These are phyloP conservation scores for Escovopsis sp. DNA, from an alignment of 2,329 filamentous ascomycete genomes.

Conservation along the genomic window DNA sequence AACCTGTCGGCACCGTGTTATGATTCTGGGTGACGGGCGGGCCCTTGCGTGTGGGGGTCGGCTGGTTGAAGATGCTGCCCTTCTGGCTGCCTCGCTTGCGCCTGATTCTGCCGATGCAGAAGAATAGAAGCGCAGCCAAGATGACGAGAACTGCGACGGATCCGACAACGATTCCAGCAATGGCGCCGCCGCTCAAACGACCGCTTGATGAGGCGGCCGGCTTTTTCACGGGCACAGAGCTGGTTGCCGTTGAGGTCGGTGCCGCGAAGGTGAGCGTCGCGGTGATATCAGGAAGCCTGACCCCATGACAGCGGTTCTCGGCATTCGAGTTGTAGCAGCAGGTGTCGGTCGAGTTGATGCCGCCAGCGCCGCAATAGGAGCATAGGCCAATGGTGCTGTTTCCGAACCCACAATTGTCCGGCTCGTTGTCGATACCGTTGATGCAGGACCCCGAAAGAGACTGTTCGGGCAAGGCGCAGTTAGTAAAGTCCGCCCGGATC, in stretches of 20 bases:
- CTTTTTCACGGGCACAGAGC: neutral
- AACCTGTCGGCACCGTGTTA: constrained; percentile 33
- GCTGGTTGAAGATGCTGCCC: constrained; percentile 77
- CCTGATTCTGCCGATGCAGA: constrained; percentile 41
- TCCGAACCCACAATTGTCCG: constrained; percentile 72
- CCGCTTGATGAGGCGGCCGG: constrained; percentile 13
- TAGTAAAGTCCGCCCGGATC: constrained; percentile 83
- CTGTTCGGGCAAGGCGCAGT: constrained; percentile 70
- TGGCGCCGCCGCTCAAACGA: constrained; percentile 63
- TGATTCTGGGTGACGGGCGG: constrained; percentile 26
- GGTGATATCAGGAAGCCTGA: constrained; percentile 64
- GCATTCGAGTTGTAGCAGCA: constrained; percentile 78
- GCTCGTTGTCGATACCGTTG: constrained; percentile 63
- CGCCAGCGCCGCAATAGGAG: constrained; percentile 69
- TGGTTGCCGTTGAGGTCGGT: constrained; percentile 9
- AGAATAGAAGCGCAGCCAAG: constrained; percentile 53
- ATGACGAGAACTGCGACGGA: constrained; percentile 56
- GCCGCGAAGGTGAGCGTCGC: constrained; percentile 48
- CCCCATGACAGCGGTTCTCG: constrained; percentile 55
- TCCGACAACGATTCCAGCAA: constrained; percentile 83
- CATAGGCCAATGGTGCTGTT: constrained; percentile 63
- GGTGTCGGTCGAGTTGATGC: constrained; percentile 83
- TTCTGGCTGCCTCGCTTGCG: constrained; percentile 45
- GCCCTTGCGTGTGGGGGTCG: constrained; percentile 52
- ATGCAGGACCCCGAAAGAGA: constrained; percentile 68